Evolutionary conservation across 2,329 filamentous ascomycete species (phyloP), one percentile per base, ranked within the genome.

Genomic region (Decorospora gaudefroyi): DNA sequence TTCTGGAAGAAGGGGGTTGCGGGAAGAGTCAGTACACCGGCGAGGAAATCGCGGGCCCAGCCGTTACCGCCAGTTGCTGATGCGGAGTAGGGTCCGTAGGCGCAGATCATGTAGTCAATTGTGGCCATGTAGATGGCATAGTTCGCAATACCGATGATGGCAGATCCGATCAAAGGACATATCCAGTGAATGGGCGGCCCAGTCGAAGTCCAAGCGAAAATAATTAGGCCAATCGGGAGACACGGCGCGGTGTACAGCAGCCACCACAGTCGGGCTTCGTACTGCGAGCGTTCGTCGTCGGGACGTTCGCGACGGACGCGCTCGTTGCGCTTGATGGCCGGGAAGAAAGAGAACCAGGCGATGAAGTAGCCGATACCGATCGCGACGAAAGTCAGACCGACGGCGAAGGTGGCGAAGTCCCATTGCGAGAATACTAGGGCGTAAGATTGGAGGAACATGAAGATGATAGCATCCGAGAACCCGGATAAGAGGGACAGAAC

Each of bases 51-150:
- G 51, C 87, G 79, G 3, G 85, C 78, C 76, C 86, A 90, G 1
- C 86, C 87, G 49, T 90, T 90, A 7, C 87, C 87, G 27, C 87
- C 87, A 0, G 87, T 90, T 0, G 87, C 87, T 0, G 86, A 89
- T 1, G 87, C 86, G 2, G 85, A 83, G 66, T 88, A 90, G 0
- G 83, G 83, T 0, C 87, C 87, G 58, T 89, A 87, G 0, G 85
- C 83, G 45, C 83, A 84, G 23, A 88, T 81, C 83, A 89, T 89
- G 72, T 90, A 90, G 68, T 90, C 85, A 53, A 88, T 87, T 0
- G 86, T 89, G 0, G 85, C 84, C 85, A 88, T 88, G 71, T 89
- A 88, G 46, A 88, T 87, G 29, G 79, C 73, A 46, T 86, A 87
- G 37, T 67, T 90, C 41, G 86, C 86, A 41, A 90, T 84, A 22